Base-by-base conservation (phyloP, 352 stramenopile species). In the Globisporangium emineosum region DNA sequence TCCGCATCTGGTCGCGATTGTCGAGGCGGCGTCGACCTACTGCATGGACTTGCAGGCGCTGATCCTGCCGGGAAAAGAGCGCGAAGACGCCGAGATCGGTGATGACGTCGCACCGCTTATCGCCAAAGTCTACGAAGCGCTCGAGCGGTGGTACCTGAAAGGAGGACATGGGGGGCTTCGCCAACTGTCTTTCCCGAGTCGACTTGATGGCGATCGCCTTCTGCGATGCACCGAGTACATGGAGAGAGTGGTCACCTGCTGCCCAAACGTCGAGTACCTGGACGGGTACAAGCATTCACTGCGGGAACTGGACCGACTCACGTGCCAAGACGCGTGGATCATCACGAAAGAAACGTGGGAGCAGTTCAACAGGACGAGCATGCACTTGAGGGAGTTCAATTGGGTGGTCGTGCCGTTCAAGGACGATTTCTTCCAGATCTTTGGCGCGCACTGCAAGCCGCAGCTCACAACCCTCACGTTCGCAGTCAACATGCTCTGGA, bases 321-420 rank as follows among this genome's bases (percentile, higher is more conserved):
- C 77, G 47, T 87, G 86, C 65, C 54, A 60, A 7, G 77, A 87
- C 49, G 60, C 58, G 25, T 88, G 79, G 79, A 69, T 69, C 8
- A 50, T 30, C 21, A 65, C 69, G 35, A 53, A 76, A 10, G 40
- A 69, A 1, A 67, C 64, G 23, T 85, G 74, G 77, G 58, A 76
- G 19, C 45, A 50, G 2, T 90, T 88, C 57, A 85, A 78, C 50
- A 60, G 59, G 13, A 66, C 66, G 2, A 86, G 81, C 37, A 58
- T 69, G 19, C 55, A 59, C 0, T 57, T 90, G 52, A 68, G 72
- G 7, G 81, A 88, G 65, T 85, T 90, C 62, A 86, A 81, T 53
- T 90, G 81, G 81, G 72, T 83, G 17, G 68, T 86, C 9, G 68
- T 89, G 49, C 81, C 81, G 1, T 90, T 88, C 57, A 76, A 79